Conservation (phyloP, 768 basidiomycete species). For the Tylopilus vinaceipallidus region DNA sequence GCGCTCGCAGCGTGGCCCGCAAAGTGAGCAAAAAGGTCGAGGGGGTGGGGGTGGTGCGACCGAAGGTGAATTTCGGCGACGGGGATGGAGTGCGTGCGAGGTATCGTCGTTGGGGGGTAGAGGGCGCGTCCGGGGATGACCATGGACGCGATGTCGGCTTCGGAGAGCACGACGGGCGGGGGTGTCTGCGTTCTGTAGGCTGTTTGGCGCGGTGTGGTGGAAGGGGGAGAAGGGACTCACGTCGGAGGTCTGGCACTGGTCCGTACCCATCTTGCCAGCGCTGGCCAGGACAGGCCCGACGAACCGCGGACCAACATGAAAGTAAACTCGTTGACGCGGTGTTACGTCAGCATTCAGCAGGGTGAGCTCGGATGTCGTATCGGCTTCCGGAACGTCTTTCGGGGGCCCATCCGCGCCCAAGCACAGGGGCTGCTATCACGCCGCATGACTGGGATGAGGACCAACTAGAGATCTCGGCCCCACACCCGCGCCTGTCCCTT, state of each 20-base stretch:
- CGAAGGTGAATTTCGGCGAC: conserved; percentile 83
- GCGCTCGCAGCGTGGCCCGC: conserved; percentile 81
- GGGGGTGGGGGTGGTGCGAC: conserved; percentile 61
- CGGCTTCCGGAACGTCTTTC: no score
- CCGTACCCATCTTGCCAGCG: conserved; percentile 22
- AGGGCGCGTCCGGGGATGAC: conserved; percentile 62
- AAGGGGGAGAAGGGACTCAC: conserved; percentile 3
- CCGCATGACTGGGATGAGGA: no score
- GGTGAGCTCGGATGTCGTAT: no score
- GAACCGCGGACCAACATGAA: conserved; percentile 34
- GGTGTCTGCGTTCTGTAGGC: conserved; percentile 1
- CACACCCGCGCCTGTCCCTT: no score
- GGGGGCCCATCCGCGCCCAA: no score
- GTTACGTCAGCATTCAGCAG: no score
- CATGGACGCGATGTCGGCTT: conserved; percentile 47
- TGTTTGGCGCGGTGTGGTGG: neutral
- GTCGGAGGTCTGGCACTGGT: conserved; percentile 13
- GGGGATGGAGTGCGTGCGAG: conserved; percentile 66
- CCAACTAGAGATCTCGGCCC: no score
- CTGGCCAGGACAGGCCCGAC: conserved; percentile 16
- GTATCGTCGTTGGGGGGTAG: conserved; percentile 53
- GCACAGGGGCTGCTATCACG: no score
- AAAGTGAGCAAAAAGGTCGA: conserved; percentile 83
- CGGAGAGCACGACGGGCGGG: conserved; percentile 28
- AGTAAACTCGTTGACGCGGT: no score